These are phyloP conservation scores for Acorus calamus DNA, from an alignment of 106 monocot genomes.

Conservation along the genomic window DNA sequence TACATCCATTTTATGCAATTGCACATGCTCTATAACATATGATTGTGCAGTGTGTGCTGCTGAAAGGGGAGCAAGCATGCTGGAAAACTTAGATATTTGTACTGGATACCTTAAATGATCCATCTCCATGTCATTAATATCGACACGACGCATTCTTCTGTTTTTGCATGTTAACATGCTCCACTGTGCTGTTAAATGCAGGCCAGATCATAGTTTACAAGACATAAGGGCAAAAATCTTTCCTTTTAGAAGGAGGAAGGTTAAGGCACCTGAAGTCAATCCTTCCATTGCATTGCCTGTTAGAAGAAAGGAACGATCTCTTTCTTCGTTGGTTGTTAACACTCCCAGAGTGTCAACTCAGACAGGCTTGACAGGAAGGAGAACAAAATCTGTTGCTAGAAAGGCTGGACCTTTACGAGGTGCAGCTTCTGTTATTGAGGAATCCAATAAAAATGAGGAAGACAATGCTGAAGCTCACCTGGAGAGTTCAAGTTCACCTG, in stretches of 20 bases:
- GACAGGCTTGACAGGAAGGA: constrained; percentile 57
- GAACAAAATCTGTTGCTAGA: constrained; percentile 59
- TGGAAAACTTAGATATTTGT: no score
- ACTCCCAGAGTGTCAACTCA: constrained; percentile 54
- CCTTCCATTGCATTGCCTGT: constrained; percentile 57
- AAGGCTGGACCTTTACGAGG: constrained; percentile 36
- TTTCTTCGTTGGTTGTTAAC: constrained; percentile 82
- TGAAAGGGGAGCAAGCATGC: no score
- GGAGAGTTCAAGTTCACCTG: constrained; percentile 35
- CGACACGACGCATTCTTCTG: background rate
- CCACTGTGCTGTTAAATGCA: constrained; percentile 13
- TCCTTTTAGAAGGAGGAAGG: constrained; percentile 69
- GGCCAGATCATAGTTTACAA: constrained; percentile 88
- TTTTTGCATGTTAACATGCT: background rate
- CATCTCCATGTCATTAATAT: no score
- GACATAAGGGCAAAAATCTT: constrained; percentile 83
- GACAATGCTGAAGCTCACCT: constrained; percentile 21
- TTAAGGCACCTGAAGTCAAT: constrained; percentile 36
- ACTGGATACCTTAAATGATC: no score
- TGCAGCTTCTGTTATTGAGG: constrained; percentile 29
- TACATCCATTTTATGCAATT: no score
- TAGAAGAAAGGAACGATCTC: constrained; percentile 92
- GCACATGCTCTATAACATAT: no score
- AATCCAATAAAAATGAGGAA: constrained; percentile 37
- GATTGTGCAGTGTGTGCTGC: no score